Evolutionary conservation across 148 eudicot genomes (phyloP).

Genomic region (Cornus suecica): DNA sequence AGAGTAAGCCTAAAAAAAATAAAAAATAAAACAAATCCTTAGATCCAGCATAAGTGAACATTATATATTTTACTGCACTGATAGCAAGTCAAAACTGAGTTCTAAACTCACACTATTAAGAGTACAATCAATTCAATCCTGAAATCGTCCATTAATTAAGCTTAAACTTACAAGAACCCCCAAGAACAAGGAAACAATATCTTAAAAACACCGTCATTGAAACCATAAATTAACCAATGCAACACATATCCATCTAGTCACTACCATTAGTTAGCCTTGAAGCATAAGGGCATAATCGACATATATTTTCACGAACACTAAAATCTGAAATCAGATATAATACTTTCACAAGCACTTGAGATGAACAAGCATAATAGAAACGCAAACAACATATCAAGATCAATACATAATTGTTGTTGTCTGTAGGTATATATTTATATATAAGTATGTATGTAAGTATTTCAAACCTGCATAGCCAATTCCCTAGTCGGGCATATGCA

Average conservation of each 20-base stretch:
- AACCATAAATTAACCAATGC: background rate
- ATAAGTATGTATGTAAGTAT: background rate
- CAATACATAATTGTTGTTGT: background rate
- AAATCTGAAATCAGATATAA: background rate
- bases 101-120: background rate
- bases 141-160: no score
- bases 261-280: background rate
- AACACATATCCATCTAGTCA: background rate
- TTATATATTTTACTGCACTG: no score
- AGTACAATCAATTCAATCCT: no score
- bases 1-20: background rate
- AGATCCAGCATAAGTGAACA: background rate
- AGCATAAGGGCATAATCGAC: background rate
- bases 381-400: background rate
- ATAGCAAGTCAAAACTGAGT: background rate
- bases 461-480: slow-evolving; percentile 71
- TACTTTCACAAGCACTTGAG: background rate
- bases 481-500: slow-evolving; percentile 95
- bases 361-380: background rate
- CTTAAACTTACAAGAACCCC: background rate
- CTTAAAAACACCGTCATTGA: background rate
- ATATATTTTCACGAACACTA: background rate
- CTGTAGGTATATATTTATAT: background rate
- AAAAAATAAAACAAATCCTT: background rate
- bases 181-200: no score